Conservation (phyloP, 148 eudicot genomes). For the Vaccinium corymbosum region DNA sequence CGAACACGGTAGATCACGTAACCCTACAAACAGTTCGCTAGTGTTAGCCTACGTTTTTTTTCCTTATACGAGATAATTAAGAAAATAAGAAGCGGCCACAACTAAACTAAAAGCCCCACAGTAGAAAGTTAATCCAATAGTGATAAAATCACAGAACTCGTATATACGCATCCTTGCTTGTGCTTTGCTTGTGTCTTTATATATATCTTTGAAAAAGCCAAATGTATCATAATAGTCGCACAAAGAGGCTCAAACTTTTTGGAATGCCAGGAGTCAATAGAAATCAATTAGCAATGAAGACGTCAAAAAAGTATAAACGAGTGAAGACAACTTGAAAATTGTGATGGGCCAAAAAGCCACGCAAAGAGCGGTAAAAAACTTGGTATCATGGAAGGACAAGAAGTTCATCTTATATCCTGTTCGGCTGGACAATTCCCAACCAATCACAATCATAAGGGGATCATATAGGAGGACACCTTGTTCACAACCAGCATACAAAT, state of each 20-base stretch:
- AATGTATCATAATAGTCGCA: background rate
- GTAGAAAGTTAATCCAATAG: background rate
- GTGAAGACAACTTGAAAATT: background rate
- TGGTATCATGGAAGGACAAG: background rate
- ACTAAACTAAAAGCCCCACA: background rate
- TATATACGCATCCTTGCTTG: no score
- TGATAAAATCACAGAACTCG: background rate
- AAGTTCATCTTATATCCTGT: background rate
- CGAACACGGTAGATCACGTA: constrained; percentile 38
- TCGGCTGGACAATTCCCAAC: background rate
- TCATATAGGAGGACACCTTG: background rate
- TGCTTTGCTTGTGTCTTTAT: no score
- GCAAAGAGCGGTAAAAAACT: background rate
- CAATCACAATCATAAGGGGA: background rate
- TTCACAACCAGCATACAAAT: background rate
- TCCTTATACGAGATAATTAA: background rate
- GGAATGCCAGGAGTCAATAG: background rate
- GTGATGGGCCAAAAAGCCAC: background rate
- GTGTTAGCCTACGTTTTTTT: background rate
- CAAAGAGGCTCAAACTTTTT: background rate
- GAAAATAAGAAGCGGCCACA: background rate
- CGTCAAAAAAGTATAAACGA: background rate
- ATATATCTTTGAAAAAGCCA: no score
- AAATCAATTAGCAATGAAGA: background rate
- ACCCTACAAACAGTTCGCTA: constrained; percentile 21